phyloP scores from a whole-genome alignment of 805 yeast genomes.

The Wickerhamiella vanderwaltii region DNA sequence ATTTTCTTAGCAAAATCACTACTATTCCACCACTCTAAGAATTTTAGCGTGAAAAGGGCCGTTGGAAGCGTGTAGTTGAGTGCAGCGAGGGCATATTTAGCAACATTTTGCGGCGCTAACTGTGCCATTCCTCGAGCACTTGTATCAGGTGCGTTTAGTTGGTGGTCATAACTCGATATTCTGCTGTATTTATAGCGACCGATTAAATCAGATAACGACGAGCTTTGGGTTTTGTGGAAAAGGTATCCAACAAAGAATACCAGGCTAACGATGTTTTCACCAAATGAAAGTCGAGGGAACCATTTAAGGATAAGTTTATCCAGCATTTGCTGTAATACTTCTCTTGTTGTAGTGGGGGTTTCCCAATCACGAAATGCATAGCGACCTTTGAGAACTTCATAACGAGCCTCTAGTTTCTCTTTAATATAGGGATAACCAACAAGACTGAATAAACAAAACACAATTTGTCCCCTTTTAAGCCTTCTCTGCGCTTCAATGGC shows the following conservation, averaged over 20 bases:
- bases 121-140: slow-evolving; percentile 7
- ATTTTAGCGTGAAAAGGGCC: slow-evolving; percentile 68
- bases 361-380: slow-evolving; percentile 36
- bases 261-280: slow-evolving; percentile 39
- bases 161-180: slow-evolving; percentile 29
- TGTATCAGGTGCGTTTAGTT: slow-evolving; percentile 9
- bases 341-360: not conserved
- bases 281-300: slow-evolving; percentile 49
- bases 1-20: slow-evolving; percentile 46
- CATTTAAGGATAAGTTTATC: slow-evolving; percentile 36
- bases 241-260: slow-evolving; percentile 51
- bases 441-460: slow-evolving; percentile 39
- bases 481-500: slow-evolving; percentile 40
- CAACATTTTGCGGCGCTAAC: slow-evolving; percentile 1
- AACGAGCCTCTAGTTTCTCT: slow-evolving; percentile 53
- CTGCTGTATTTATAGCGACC: slow-evolving; percentile 57
- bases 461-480: slow-evolving; percentile 41
- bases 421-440: slow-evolving; percentile 56
- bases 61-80: slow-evolving; percentile 50
- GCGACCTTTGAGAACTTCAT: slow-evolving; percentile 52
- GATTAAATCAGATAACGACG: slow-evolving; percentile 48
- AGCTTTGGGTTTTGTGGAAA: slow-evolving; percentile 52
- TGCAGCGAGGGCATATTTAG: slow-evolving; percentile 10
- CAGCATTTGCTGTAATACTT: not conserved
- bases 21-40: slow-evolving; percentile 87